Percentiles rank a stretch among this genome's conserved stretches.
These are phyloP conservation scores for Zasmidium citrigriseum DNA, from an alignment of 2,329 filamentous ascomycete species.

Conservation along the genomic window DNA sequence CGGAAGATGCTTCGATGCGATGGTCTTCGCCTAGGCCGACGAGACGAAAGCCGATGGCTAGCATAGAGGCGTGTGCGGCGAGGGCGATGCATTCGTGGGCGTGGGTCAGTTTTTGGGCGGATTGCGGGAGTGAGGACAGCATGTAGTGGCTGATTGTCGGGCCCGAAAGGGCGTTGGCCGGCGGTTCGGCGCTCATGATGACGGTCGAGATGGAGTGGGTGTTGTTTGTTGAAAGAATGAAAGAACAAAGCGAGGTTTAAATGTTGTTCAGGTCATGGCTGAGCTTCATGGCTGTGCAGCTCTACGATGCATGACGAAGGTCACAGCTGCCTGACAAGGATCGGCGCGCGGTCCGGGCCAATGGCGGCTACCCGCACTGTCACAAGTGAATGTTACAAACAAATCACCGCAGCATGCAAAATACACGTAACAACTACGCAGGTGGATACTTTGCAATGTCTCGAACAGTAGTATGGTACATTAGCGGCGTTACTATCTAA, in stretches of 20 bases:
- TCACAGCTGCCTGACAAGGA: neutral
- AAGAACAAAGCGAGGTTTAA: neutral
- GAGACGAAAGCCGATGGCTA: constrained; percentile 76
- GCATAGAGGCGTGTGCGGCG: constrained; percentile 80
- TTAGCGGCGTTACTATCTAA: constrained; percentile 1
- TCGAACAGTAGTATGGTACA: constrained; percentile 2
- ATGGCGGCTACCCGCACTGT: neutral
- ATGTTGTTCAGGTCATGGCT: neutral
- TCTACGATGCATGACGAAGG: neutral
- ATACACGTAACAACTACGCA: neutral
- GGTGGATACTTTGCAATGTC: neutral
- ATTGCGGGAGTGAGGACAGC: constrained; percentile 44
- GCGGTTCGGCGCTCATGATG: constrained; percentile 9
- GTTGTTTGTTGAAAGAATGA: neutral
- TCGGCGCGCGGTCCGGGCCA: neutral
- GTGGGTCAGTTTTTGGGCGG: constrained; percentile 56
- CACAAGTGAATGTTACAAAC: neutral
- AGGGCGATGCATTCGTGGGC: constrained; percentile 82
- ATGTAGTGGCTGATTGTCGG: constrained; percentile 46
- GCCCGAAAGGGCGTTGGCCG: constrained; percentile 45
- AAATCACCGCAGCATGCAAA: neutral
- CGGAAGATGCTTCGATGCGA: constrained; percentile 49
- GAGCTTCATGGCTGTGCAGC: neutral
- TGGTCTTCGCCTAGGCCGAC: constrained; percentile 84
- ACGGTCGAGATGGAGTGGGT: neutral